A percentile compares a stretch with the other conserved stretches of the same genome.
These are phyloP conservation scores for Clarireedia homoeocarpa DNA, from an alignment of 2,329 filamentous ascomycete species.

Conservation along the genomic window DNA sequence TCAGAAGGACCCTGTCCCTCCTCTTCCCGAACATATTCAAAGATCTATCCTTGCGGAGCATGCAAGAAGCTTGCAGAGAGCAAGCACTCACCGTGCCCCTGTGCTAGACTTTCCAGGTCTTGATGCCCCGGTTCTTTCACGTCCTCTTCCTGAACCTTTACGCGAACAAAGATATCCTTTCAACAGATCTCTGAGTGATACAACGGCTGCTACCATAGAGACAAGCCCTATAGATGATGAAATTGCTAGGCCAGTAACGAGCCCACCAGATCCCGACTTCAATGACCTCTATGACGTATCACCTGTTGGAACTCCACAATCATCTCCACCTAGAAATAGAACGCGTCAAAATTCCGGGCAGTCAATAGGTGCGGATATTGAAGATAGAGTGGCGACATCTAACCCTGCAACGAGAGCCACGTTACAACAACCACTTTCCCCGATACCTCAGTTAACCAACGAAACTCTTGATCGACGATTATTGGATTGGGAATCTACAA, in stretches of 20 bases:
- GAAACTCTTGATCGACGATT: conserved; percentile 10
- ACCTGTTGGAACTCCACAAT: conserved; percentile 26
- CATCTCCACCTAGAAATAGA: conserved; percentile 2
- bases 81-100: conserved; percentile 21
- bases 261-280: conserved; percentile 14
- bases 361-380: conserved; percentile 17
- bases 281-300: conserved; percentile 28
- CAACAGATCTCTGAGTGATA: conserved; percentile 33
- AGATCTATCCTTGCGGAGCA: conserved; percentile 27
- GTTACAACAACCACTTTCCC: conserved; percentile 19
- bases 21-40: conserved; percentile 29
- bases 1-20: conserved; percentile 46
- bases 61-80: conserved; percentile 22
- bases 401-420: conserved; percentile 17
- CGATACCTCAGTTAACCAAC: conserved; percentile 18
- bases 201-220: conserved; percentile 24
- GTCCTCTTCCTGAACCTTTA: conserved; percentile 19
- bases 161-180: conserved; percentile 24
- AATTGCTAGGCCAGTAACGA: conserved; percentile 28
- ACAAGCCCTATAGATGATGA: conserved; percentile 23
- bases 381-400: conserved; percentile 4
- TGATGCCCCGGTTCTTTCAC: conserved; percentile 18
- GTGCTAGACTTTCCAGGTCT: conserved; percentile 21
- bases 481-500: conserved; percentile 14
- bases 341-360: conserved; percentile 19